Percentiles rank a stretch among this genome's conserved stretches.
Conservation (phyloP, 1,284 basidiomycete genomes). For the Leccinum fallax region DNA sequence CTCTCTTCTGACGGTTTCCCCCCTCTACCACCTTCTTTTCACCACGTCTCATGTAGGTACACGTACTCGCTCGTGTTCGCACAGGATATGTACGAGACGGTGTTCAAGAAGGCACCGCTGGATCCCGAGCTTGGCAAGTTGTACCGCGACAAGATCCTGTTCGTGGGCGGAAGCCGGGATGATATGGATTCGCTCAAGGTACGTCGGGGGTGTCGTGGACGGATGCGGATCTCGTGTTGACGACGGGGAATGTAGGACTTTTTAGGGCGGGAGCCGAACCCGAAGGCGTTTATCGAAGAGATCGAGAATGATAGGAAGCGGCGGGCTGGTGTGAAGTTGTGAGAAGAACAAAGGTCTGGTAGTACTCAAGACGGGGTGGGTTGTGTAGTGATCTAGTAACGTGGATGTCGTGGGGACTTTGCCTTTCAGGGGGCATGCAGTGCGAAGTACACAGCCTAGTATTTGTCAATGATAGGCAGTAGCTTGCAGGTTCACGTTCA, state of each 20-base stretch:
- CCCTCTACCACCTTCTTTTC: not conserved
- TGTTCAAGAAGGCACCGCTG: slow-evolving; percentile 76
- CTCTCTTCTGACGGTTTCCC: not conserved
- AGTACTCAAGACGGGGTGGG: no score
- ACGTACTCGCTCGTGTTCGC: slow-evolving; percentile 40
- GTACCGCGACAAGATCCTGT: slow-evolving; percentile 54
- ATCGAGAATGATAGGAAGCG: not conserved
- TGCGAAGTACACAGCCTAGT: no score
- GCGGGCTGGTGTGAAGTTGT: not conserved
- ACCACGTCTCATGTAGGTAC: slow-evolving; percentile 13
- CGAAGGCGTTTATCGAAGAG: not conserved
- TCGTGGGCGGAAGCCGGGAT: slow-evolving; percentile 58
- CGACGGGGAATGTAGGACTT: slow-evolving; percentile 49
- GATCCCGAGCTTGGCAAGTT: slow-evolving; percentile 50
- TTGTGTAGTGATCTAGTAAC: no score
- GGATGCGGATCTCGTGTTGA: not conserved
- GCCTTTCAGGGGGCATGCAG: no score
- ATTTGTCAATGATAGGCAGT: no score
- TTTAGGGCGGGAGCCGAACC: slow-evolving; percentile 16
- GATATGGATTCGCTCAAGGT: slow-evolving; percentile 61
- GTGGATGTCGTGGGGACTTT: no score
- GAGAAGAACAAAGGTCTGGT: not conserved
- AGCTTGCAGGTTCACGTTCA: no score
- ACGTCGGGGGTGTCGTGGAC: not conserved
- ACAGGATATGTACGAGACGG: slow-evolving; percentile 33